These are phyloP conservation scores for Pseudogymnoascus sp. DNA, from an alignment of 2,329 filamentous ascomycete species.

Conservation along the genomic window DNA sequence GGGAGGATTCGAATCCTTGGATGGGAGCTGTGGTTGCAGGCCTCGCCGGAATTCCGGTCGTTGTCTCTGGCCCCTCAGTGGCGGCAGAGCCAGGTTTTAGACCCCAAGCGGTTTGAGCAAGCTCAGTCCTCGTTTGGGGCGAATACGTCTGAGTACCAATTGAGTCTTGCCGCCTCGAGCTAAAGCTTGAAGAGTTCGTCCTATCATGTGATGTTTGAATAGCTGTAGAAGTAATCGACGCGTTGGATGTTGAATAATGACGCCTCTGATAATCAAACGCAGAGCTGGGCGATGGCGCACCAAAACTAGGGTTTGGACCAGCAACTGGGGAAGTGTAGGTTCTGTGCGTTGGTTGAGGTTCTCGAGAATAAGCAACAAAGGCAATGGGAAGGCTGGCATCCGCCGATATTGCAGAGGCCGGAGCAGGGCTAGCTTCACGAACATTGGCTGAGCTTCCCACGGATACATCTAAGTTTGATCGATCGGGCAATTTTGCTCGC, in stretches of 20 bases:
- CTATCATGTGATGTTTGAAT: neutral
- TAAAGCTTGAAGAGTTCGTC: neutral
- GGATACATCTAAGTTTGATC: neutral
- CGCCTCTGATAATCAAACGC: neutral
- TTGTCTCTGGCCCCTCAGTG: neutral
- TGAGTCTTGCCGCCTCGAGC: neutral
- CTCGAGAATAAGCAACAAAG: neutral
- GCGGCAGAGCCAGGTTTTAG: neutral
- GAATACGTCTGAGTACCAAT: neutral
- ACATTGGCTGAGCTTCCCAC: neutral
- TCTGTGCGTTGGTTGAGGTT: neutral
- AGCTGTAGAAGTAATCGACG: neutral
- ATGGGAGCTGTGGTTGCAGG: neutral
- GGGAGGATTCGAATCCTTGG: neutral
- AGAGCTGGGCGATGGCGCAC: neutral
- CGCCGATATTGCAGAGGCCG: neutral
- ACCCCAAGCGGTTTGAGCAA: neutral
- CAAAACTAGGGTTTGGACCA: neutral
- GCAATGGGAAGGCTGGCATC: neutral
- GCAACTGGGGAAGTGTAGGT: neutral
- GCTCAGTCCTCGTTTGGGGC: neutral
- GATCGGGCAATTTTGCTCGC: neutral
- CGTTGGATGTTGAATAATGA: neutral
- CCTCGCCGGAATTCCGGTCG: neutral
- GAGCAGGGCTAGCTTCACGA: neutral